Base-by-base conservation (phyloP, 768 basidiomycete genomes). In the Psilocybe sp. region DNA sequence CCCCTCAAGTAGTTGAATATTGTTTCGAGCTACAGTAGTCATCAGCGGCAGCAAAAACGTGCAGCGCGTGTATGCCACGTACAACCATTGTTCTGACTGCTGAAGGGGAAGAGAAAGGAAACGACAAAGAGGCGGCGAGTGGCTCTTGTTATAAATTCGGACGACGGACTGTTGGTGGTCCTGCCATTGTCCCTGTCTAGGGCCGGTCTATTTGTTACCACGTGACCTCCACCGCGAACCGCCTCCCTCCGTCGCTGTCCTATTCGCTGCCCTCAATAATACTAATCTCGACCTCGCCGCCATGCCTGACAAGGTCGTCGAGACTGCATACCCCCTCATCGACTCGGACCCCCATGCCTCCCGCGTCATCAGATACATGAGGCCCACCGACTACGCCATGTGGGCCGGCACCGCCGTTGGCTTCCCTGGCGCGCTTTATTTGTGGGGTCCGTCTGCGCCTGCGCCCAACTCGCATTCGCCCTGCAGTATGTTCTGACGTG, bases 301-400 rank as follows among this genome's bases (percentile, higher is more conserved):
- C 53, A 79, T 80, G 79, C 78, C 81, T 44, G 65, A 68, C 53
- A 78, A 77, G 64, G 64, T 73, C 51, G 67, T 76, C 47, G 64
- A 72, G 61, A 82, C 87, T 36, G 84, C 85, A 19, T 96, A 83
- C 72, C 94, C 94, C 42, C 85, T 96, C 69, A 89, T 98, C 71
- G 96, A 98, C 70, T 76, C 84, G 0, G 96, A 98, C 75, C 96
- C 96, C 9, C 89, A 97, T 74, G 84, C 85, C 12, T 73, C 73
- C 31, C 82, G 96, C 31, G 96, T 99, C 44, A 71, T 99, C 16
- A 76, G 89, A 50, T 97, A 97, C 72, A 83, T 98, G 69, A 79
- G 96, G 19, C 77, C 84, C 16, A 84, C 86, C 1, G 96, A 99
- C 76, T 94, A 92, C 73, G 89, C 80, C 16, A 70, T 79, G 15